Evolutionary conservation across 371 early-diverging fungal species (phyloP).

Genomic region (Rhizomucor pusillus): DNA sequence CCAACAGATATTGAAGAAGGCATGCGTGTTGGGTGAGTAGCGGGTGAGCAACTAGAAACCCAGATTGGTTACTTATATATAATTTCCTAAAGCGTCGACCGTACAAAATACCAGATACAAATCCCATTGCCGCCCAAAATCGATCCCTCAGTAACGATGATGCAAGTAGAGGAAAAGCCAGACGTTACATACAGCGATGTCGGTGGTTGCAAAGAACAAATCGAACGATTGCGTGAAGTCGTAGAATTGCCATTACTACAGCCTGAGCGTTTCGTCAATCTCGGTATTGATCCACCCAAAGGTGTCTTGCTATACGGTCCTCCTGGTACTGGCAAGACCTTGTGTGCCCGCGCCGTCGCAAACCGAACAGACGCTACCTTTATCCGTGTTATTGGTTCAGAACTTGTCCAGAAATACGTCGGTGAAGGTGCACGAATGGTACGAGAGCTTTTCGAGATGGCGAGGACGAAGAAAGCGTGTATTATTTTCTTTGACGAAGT

Average conservation of each 20-base stretch:
- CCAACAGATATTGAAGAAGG: constrained; percentile 99
- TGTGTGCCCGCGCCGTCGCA: constrained; percentile 99
- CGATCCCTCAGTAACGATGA: constrained; percentile 95
- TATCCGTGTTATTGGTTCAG: constrained; percentile 98
- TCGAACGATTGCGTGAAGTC: constrained; percentile 99
- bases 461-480: constrained; percentile 73
- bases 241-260: constrained; percentile 99
- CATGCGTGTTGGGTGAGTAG: constrained; percentile 95
- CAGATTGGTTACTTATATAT: background rate
- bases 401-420: constrained; percentile 99
- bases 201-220: constrained; percentile 99
- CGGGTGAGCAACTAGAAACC: no score
- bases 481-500: constrained; percentile 99
- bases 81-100: constrained; percentile 81
- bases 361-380: constrained; percentile 99
- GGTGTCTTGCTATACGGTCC: constrained; percentile 99
- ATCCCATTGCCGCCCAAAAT: constrained; percentile 94
- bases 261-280: constrained; percentile 98
- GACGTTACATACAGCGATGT: constrained; percentile 99
- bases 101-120: constrained; percentile 98
- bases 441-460: constrained; percentile 99
- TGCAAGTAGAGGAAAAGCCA: constrained; percentile 99
- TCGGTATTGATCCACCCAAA: constrained; percentile 99
- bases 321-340: constrained; percentile 99
- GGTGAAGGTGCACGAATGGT: constrained; percentile 99